Conservation (phyloP, 345 rosid species). For the Clausena lansium region DNA sequence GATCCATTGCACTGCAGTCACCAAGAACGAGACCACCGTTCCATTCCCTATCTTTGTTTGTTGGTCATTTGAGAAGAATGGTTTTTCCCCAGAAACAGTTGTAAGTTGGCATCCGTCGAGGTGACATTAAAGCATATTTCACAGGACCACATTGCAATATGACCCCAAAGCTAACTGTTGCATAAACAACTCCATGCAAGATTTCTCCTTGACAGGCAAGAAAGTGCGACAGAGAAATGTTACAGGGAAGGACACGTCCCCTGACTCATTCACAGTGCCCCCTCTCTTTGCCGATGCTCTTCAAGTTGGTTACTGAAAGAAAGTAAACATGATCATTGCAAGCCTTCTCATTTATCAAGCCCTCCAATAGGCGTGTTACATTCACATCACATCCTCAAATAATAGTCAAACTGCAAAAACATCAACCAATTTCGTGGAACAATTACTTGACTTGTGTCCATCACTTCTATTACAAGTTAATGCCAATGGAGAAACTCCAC, state of each 20-base stretch:
- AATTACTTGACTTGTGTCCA: too few relatives aligned
- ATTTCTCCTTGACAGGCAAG: constrained; percentile 25
- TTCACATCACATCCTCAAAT: too few relatives aligned
- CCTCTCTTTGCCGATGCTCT: constrained; percentile 16
- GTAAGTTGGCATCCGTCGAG: constrained; percentile 34
- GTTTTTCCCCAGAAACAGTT: constrained; percentile 19
- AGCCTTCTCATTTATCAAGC: constrained; percentile 24
- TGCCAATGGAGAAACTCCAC: constrained; percentile 3
- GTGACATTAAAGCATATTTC: constrained; percentile 10
- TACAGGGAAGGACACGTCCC: constrained; percentile 6
- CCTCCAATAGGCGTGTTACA: constrained; percentile 20
- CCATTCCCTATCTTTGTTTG: constrained; percentile 27
- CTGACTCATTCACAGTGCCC: constrained; percentile 1
- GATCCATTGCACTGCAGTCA: constrained; percentile 33
- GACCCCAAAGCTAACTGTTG: constrained; percentile 9
- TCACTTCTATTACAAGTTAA: too few relatives aligned
- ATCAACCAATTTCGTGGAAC: too few relatives aligned
- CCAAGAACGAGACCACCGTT: constrained; percentile 27
- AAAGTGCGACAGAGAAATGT: constrained; percentile 29
- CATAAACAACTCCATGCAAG: constrained; percentile 28
- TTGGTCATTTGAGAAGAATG: constrained; percentile 21
- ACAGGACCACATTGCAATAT: constrained; percentile 13
- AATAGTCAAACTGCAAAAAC: too few relatives aligned
- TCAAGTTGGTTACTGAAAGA: constrained; percentile 35
- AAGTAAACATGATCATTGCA: constrained; percentile 29